A percentile compares a stretch with the other conserved stretches of the same genome.
Conservation (phyloP, 345 rosid species). For the Salix brachista region DNA sequence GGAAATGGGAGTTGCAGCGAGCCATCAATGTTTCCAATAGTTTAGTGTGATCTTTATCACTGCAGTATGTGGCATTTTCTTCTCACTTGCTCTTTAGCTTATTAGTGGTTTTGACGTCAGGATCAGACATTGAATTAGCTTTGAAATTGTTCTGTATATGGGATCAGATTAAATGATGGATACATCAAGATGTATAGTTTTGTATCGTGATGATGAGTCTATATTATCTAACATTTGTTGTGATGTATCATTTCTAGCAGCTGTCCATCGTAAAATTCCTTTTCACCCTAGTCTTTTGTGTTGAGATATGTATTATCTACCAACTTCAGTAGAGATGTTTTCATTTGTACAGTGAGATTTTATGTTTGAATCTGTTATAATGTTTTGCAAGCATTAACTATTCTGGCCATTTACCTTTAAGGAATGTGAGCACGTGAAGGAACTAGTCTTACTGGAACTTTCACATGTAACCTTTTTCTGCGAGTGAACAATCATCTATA, state of each 20-base stretch:
- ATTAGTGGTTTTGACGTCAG: conserved; percentile 7
- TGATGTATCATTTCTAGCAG: background rate
- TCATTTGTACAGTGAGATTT: background rate
- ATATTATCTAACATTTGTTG: background rate
- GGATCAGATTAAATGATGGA: background rate
- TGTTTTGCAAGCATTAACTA: background rate
- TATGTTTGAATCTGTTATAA: background rate
- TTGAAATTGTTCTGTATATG: background rate
- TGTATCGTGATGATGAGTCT: background rate
- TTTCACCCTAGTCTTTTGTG: background rate
- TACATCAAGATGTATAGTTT: background rate
- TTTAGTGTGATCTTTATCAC: background rate
- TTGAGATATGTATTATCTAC: background rate
- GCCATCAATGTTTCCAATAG: conserved; percentile 4
- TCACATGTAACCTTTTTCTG: background rate
- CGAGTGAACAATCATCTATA: background rate
- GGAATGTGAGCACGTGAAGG: background rate
- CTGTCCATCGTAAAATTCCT: background rate
- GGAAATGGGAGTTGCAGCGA: background rate
- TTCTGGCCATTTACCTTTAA: background rate
- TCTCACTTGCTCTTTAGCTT: background rate
- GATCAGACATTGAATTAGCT: conserved; percentile 1
- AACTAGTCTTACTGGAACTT: background rate
- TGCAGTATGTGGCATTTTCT: background rate
- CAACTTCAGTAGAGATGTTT: background rate